A percentile compares a stretch with the other conserved stretches of the same genome.
phyloP scores from a whole-genome alignment of 352 stramenopile species.

The Phytophthora ohioensis region DNA sequence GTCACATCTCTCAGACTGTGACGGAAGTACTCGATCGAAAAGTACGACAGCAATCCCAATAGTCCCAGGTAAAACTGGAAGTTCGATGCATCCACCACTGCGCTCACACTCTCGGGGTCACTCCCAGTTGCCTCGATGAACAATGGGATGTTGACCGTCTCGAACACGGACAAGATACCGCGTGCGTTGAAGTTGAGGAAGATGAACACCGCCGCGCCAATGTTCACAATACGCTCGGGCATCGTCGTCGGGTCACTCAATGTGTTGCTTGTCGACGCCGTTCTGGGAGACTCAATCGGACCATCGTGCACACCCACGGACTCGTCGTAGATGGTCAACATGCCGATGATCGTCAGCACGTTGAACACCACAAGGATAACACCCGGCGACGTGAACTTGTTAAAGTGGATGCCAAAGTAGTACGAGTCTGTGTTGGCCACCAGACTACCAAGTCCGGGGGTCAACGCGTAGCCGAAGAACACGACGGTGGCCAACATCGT shows the following conservation, averaged over 20 bases:
- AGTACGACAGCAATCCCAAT: constrained; percentile 71
- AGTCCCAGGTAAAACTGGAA: constrained; percentile 83
- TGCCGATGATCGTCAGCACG: constrained; percentile 63
- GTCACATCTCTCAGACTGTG: constrained; percentile 65
- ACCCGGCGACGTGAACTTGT: constrained; percentile 74
- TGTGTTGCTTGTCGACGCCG: constrained; percentile 43
- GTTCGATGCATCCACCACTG: constrained; percentile 68
- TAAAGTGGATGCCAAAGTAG: constrained; percentile 67
- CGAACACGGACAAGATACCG: constrained; percentile 79
- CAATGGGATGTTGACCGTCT: constrained; percentile 83
- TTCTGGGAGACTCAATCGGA: constrained; percentile 51
- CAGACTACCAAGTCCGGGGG: constrained; percentile 66
- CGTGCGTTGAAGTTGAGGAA: constrained; percentile 79
- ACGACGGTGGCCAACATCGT: constrained; percentile 75
- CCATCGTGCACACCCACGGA: constrained; percentile 60
- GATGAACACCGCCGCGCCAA: constrained; percentile 73
- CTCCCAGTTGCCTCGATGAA: constrained; percentile 71
- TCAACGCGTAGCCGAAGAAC: constrained; percentile 77
- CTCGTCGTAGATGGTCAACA: constrained; percentile 70
- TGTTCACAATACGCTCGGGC: constrained; percentile 66
- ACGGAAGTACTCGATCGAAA: constrained; percentile 78
- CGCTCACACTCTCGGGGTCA: constrained; percentile 52
- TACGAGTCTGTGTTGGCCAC: constrained; percentile 62
- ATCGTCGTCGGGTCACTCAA: constrained; percentile 58
- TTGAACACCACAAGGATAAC: constrained; percentile 69